Conservation (phyloP, 2,329 filamentous ascomycete species). For the Botryotinia calthae region DNA sequence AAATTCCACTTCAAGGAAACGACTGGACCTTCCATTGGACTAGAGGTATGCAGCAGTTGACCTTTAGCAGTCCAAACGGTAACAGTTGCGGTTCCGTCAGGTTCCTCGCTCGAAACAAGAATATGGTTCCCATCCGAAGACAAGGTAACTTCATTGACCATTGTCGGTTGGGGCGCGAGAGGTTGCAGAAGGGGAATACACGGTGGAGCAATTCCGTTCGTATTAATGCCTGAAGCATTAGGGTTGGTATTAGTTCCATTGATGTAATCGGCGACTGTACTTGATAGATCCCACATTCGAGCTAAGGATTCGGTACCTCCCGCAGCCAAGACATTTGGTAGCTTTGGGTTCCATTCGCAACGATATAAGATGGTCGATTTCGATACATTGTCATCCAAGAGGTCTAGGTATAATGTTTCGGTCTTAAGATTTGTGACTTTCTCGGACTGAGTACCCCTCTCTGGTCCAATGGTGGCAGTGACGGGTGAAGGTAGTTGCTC, state of each 20-base stretch:
- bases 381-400: constrained; percentile 43
- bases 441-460: constrained; percentile 62
- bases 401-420: constrained; percentile 59
- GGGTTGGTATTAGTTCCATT: constrained; percentile 3
- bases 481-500: constrained; percentile 50
- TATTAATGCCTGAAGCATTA: constrained; percentile 18
- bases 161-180: constrained; percentile 50
- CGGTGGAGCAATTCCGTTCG: constrained; percentile 27
- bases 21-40: constrained; percentile 58
- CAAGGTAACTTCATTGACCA: constrained; percentile 60
- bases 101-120: constrained; percentile 56
- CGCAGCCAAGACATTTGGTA: constrained; percentile 64
- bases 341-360: constrained; percentile 66
- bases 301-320: constrained; percentile 69
- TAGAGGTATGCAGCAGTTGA: constrained; percentile 51
- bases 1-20: constrained; percentile 62
- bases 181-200: constrained; percentile 52
- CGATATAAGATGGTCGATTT: constrained; percentile 56
- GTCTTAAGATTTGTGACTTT: constrained; percentile 60
- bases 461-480: constrained; percentile 58
- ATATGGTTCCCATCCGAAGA: constrained; percentile 55
- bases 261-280: constrained; percentile 44
- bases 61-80: constrained; percentile 57
- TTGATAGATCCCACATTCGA: constrained; percentile 64
- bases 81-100: constrained; percentile 49